Conservation (phyloP, 805 yeast genomes). For the Cyberlindnera xishuangbannaensis region DNA sequence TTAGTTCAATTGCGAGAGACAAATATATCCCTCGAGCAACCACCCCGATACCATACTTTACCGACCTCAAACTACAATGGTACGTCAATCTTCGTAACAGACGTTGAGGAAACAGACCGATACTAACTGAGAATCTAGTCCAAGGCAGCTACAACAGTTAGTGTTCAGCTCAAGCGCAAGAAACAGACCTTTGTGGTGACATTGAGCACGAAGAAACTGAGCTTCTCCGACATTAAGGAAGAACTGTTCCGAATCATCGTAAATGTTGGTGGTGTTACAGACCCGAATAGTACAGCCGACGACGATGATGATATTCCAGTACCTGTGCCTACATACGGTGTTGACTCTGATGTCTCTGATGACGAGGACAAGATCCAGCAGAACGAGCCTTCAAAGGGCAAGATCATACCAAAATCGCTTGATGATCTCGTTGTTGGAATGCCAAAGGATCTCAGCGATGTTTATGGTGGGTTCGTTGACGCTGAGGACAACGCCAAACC, state of each 20-base stretch:
- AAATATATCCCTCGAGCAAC: no score
- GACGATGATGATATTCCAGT: slow-evolving; percentile 31
- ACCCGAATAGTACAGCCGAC: slow-evolving; percentile 20
- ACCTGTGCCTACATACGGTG: slow-evolving; percentile 28
- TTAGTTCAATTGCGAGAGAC: no score
- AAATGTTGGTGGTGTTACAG: slow-evolving; percentile 41
- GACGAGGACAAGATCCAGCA: slow-evolving; percentile 12
- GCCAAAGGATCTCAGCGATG: slow-evolving; percentile 17
- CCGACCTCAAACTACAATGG: neutral
- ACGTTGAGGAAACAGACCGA: no score
- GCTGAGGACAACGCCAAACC: slow-evolving; percentile 7
- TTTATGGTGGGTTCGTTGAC: slow-evolving; percentile 19
- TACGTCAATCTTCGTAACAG: slow-evolving; percentile 1
- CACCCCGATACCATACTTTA: no score
- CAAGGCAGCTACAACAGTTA: slow-evolving; percentile 7
- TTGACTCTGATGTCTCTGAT: slow-evolving; percentile 27
- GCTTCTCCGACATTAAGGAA: slow-evolving; percentile 24
- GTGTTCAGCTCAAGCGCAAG: slow-evolving; percentile 29
- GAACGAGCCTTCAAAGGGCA: slow-evolving; percentile 4
- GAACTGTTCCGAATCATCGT: slow-evolving; percentile 35
- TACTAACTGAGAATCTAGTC: no score
- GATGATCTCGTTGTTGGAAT: slow-evolving; percentile 15
- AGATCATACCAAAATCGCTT: slow-evolving; percentile 9
- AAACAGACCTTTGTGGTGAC: slow-evolving; percentile 30
- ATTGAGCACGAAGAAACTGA: slow-evolving; percentile 18